Evolutionary conservation across 768 basidiomycete genomes (phyloP).

Genomic region (Suillus americanus): DNA sequence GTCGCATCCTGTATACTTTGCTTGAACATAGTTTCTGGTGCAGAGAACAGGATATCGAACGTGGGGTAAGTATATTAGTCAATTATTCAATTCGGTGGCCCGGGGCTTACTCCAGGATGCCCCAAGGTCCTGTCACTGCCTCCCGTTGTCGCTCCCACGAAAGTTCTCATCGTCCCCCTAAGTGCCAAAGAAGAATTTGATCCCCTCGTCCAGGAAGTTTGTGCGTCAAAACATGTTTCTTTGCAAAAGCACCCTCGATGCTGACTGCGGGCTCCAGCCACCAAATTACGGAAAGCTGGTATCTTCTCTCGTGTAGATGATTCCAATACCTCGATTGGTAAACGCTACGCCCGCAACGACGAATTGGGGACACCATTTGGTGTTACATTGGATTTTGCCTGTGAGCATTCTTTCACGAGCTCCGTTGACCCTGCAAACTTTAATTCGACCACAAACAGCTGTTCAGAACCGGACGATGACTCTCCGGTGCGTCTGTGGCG

Average conservation of each 20-base stretch:
- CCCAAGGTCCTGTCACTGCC: constrained; percentile 87
- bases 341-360: constrained; percentile 96
- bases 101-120: neutral
- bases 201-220: constrained; percentile 84
- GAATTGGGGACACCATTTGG: constrained; percentile 98
- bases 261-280: constrained; percentile 51
- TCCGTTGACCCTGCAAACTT: constrained; percentile 5
- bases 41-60: constrained; percentile 87
- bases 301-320: constrained; percentile 95
- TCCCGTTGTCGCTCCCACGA: constrained; percentile 88
- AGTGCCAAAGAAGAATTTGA: constrained; percentile 83
- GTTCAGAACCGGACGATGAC: constrained; percentile 93
- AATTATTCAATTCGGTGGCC: neutral
- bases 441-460: constrained; percentile 46
- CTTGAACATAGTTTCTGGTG: constrained; percentile 97
- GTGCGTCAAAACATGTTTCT: constrained; percentile 50
- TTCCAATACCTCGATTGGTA: constrained; percentile 92
- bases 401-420: constrained; percentile 39
- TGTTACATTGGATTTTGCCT: constrained; percentile 93
- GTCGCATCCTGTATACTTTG: constrained; percentile 90
- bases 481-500: constrained; percentile 62
- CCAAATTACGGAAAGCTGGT: constrained; percentile 84
- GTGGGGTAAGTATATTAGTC: constrained; percentile 63
- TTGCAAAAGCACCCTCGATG: neutral
- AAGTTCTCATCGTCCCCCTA: constrained; percentile 94